Percentiles rank a stretch among this genome's conserved stretches.
phyloP scores from a whole-genome alignment of 208 protist genomes.

The Leishmania tarentolae region DNA sequence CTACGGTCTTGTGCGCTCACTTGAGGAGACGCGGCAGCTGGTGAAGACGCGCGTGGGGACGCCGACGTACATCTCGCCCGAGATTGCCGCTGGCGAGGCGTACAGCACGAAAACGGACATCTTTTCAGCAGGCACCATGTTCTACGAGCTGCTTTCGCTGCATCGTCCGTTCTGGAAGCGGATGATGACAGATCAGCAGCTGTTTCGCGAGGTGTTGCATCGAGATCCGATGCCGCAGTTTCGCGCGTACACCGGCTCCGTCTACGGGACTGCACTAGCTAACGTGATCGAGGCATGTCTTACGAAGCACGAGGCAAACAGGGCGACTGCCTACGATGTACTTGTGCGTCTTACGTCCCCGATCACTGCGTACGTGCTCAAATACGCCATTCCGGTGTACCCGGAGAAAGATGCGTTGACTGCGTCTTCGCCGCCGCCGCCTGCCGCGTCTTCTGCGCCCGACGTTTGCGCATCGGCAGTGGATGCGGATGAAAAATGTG shows the following conservation, averaged over 20 bases:
- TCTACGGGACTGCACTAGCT: constrained; percentile 48
- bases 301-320: constrained; percentile 51
- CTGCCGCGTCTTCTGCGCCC: constrained; percentile 1
- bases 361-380: constrained; percentile 40
- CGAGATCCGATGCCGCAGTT: constrained; percentile 66
- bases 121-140: constrained; percentile 89
- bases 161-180: constrained; percentile 72
- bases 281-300: constrained; percentile 56
- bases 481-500: neutral
- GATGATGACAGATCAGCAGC: constrained; percentile 49
- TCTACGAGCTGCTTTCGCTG: constrained; percentile 85
- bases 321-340: constrained; percentile 60
- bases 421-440: constrained; percentile 12
- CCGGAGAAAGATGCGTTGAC: constrained; percentile 7
- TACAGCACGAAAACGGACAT: constrained; percentile 95
- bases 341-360: constrained; percentile 46
- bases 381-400: constrained; percentile 52
- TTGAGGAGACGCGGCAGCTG: constrained; percentile 64
- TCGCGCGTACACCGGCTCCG: constrained; percentile 10
- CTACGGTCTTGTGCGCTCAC: constrained; percentile 84
- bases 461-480: neutral
- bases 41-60: constrained; percentile 86
- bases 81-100: constrained; percentile 85
- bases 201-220: constrained; percentile 55
- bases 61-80: constrained; percentile 93